phyloP scores from a whole-genome alignment of 2,329 filamentous ascomycete genomes.

The Penicillium expansum region DNA sequence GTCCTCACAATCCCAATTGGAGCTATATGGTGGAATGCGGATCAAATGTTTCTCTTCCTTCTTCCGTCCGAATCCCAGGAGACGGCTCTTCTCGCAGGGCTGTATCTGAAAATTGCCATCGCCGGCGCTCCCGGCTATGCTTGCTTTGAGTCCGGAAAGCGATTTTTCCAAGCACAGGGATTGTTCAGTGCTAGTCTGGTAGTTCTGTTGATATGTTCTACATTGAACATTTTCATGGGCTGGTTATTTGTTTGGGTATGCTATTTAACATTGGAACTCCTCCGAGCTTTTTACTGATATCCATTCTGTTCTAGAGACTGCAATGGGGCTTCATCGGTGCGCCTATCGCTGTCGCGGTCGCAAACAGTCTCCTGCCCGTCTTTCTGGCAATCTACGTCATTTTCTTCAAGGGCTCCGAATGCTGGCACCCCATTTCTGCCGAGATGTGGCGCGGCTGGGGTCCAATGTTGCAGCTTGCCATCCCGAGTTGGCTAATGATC shows the following conservation, averaged over 20 bases:
- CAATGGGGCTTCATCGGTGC: constrained; percentile 70
- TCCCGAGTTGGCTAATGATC: constrained; percentile 86
- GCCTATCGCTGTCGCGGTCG: constrained; percentile 69
- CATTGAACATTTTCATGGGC: constrained; percentile 73
- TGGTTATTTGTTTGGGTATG: constrained; percentile 70
- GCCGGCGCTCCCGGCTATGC: constrained; percentile 69
- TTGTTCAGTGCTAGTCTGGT: constrained; percentile 75
- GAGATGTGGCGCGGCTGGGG: constrained; percentile 68
- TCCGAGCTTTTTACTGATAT: background rate
- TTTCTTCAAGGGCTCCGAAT: constrained; percentile 66
- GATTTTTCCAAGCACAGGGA: constrained; percentile 79
- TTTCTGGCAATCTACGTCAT: constrained; percentile 68
- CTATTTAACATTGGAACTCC: background rate
- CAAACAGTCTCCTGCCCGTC: constrained; percentile 67
- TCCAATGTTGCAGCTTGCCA: constrained; percentile 76
- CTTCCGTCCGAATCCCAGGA: constrained; percentile 61
- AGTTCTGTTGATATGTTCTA: constrained; percentile 74
- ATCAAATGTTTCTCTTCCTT: constrained; percentile 59
- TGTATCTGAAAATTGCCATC: constrained; percentile 67
- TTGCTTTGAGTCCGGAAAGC: constrained; percentile 71
- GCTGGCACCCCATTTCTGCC: constrained; percentile 71
- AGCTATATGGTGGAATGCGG: constrained; percentile 64
- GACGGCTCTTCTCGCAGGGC: constrained; percentile 65
- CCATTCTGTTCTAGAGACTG: constrained; percentile 34
- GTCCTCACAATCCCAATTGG: constrained; percentile 67